Base-by-base conservation (phyloP, 768 basidiomycete genomes). In the Mycena galericulata region DNA sequence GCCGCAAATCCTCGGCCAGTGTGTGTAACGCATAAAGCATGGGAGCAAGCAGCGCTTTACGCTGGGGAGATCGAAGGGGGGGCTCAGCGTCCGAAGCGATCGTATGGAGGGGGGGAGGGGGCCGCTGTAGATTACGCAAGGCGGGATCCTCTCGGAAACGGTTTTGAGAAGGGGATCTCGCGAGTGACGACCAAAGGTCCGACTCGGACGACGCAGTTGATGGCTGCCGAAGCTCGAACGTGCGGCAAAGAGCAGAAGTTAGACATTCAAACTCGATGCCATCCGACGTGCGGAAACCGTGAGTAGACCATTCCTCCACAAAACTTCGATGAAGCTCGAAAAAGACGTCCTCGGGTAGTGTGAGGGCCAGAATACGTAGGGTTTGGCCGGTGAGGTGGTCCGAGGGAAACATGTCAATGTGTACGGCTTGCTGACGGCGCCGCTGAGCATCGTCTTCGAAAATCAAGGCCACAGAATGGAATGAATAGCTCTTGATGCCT, bases 11-110 rank as follows among this genome's bases (percentile, higher is more conserved):
- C 74, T 93, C 94, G 0, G 86, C 95, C 2, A 97, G 84, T 47
- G 90, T 87, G 75, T 98, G 96, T 2, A 99, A 78, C 0, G 90
- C 92, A 65, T 90, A 88, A 15, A 97, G 81, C 29, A 92, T 82
- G 2, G 88, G 87, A 0, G 87, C 87, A 18, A 91, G 79, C 18
- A 87, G 77, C 24, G 77, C 77, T 55, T 88, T 85, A 15, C 86
- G 83, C 61, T 67, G 74, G 3, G 70, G 73, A 51, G 63, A 70
- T 55, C 67, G 75, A 29, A 68, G 70, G 26, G 75, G 36, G 24
- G 43, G 27, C 30, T 45, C 53, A 22, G 40, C 7, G 9, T 24
- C 30, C n/a, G 24, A 55, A 12, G 47, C 30, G 20, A 56, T 76
- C 67, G 32, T 46, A 68, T 47, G 71, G 75, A 34, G 65, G 71